These are phyloP conservation scores for Verticillium klebahnii DNA, from an alignment of 2,329 filamentous ascomycete species.

Conservation along the genomic window DNA sequence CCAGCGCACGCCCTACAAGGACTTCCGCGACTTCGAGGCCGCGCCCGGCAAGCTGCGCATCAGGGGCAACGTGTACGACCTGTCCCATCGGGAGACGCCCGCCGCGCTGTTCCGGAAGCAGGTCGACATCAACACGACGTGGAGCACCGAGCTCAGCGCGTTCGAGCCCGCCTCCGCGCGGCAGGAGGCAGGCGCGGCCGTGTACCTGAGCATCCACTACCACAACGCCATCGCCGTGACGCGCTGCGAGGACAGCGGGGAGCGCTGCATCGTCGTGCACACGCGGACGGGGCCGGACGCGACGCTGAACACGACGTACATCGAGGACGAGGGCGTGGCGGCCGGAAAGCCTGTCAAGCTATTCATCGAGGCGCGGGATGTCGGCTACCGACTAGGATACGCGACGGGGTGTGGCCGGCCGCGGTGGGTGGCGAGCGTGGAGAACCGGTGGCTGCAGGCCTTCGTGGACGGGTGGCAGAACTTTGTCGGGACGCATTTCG, in stretches of 20 bases:
- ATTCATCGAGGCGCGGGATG: slow-evolving; percentile 9
- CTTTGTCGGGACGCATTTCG: slow-evolving; percentile 13
- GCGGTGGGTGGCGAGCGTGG: slow-evolving; percentile 7
- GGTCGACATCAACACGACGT: slow-evolving; percentile 11
- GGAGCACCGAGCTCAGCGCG: slow-evolving; percentile 9
- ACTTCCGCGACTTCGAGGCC: slow-evolving; percentile 10
- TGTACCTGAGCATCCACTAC: slow-evolving; percentile 13
- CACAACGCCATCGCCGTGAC: slow-evolving; percentile 11
- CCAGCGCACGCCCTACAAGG: slow-evolving; percentile 11
- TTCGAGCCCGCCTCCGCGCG: slow-evolving; percentile 6
- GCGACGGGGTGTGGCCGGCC: slow-evolving; percentile 5
- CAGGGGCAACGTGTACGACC: slow-evolving; percentile 9
- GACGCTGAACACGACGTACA: slow-evolving; percentile 9
- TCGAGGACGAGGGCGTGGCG: slow-evolving; percentile 11
- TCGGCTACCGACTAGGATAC: slow-evolving; percentile 8
- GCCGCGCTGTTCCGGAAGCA: slow-evolving; percentile 12
- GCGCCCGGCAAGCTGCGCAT: slow-evolving; percentile 9
- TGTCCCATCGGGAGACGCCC: slow-evolving; percentile 10
- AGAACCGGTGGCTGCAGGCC: slow-evolving; percentile 10
- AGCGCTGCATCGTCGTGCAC: slow-evolving; percentile 6
- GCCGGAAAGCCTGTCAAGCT: slow-evolving; percentile 8
- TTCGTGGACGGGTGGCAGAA: slow-evolving; percentile 12
- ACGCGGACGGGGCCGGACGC: slow-evolving; percentile 10
- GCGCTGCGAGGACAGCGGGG: slow-evolving; percentile 2
- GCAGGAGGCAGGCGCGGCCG: slow-evolving; percentile 10